These are phyloP conservation scores for Lentinula lateritia DNA, from an alignment of 768 basidiomycete genomes.

Conservation along the genomic window DNA sequence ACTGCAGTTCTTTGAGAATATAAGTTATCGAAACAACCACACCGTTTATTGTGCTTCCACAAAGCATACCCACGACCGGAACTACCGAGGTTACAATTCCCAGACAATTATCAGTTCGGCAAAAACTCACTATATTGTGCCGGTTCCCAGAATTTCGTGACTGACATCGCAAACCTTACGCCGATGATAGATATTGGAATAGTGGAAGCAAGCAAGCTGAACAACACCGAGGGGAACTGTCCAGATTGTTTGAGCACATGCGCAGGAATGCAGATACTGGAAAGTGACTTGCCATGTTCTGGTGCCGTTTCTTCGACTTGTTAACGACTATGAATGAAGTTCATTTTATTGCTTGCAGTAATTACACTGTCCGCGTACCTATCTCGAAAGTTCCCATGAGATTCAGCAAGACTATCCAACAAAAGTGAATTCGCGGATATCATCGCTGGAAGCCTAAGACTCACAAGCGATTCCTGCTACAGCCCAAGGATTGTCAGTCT, in stretches of 20 bases:
- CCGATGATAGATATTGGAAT: slow-evolving; percentile 79
- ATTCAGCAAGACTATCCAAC: slow-evolving; percentile 55
- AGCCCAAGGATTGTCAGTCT: slow-evolving; percentile 66
- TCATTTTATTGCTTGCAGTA: not conserved
- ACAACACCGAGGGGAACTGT: slow-evolving; percentile 62
- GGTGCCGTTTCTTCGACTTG: slow-evolving; percentile 68
- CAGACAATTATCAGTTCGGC: not conserved
- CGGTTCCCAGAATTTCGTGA: slow-evolving; percentile 79
- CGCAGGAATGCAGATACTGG: not conserved
- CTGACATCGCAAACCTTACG: slow-evolving; percentile 67
- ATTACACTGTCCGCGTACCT: slow-evolving; percentile 35
- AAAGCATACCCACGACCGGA: slow-evolving; percentile 82
- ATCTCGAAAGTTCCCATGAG: slow-evolving; percentile 74
- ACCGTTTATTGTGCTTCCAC: slow-evolving; percentile 72
- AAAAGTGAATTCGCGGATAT: not conserved
- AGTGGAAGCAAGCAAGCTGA: slow-evolving; percentile 69
- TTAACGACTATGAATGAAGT: slow-evolving; percentile 50
- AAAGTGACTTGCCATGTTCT: slow-evolving; percentile 54
- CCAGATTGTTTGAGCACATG: not conserved
- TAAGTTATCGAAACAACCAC: slow-evolving; percentile 67
- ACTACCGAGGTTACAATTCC: slow-evolving; percentile 33
- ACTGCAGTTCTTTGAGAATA: slow-evolving; percentile 76
- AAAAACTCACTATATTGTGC: slow-evolving; percentile 66
- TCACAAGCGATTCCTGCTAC: slow-evolving; percentile 69
- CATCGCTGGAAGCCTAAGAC: slow-evolving; percentile 19